Conservation (phyloP, 2,329 filamentous ascomycete species). For the Cladosporium sp. region DNA sequence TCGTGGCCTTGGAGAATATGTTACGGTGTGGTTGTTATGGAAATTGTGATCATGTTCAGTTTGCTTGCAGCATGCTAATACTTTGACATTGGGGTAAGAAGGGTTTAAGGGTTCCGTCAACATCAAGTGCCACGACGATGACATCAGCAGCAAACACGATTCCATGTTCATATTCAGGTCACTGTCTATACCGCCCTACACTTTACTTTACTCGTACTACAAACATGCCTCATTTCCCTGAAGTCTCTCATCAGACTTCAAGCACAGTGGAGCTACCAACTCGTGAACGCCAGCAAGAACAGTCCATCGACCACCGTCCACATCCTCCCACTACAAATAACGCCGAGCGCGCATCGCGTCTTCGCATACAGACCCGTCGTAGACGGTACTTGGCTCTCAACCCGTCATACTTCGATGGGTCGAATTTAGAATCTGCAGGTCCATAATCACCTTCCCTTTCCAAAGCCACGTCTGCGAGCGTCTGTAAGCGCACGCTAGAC, state of each 20-base stretch:
- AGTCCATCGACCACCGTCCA: not conserved
- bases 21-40: not conserved
- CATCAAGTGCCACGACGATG: not conserved
- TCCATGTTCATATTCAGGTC: not conserved
- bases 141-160: not conserved
- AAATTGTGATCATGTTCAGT: not conserved
- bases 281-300: not conserved
- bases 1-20: not conserved
- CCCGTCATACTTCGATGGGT: conserved; percentile 67
- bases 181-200: not conserved
- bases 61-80: not conserved
- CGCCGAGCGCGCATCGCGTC: conserved; percentile 7
- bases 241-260: conserved; percentile 37
- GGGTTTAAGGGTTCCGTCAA: not conserved
- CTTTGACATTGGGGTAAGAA: not conserved
- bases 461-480: not conserved
- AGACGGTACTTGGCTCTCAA: conserved; percentile 74
- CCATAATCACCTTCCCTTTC: conserved; percentile 21
- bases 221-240: conserved; percentile 14
- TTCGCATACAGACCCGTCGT: conserved; percentile 65
- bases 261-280: conserved; percentile 46
- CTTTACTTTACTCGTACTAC: not conserved
- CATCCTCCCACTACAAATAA: conserved; percentile 36
- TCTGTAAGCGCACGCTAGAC: not conserved
- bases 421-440: conserved; percentile 65